Evolutionary conservation across 202 grass and related monocot genomes (phyloP).

Genomic region (Hordeum pubiflorum): DNA sequence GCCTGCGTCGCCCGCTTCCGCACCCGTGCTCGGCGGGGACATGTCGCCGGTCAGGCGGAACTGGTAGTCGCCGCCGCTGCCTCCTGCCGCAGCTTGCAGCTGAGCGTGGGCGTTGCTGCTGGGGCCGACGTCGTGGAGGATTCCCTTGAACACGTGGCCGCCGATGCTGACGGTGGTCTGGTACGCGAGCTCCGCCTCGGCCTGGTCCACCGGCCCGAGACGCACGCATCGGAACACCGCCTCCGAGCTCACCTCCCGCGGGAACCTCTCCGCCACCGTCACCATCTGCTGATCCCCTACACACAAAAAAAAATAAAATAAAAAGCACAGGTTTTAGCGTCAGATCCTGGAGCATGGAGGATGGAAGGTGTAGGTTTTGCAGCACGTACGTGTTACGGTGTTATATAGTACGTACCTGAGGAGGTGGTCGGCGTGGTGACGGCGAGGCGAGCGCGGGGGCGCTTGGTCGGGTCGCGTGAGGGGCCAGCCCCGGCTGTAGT

Average conservation of each 20-base stretch:
- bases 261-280: slow-evolving; percentile 49
- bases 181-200: slow-evolving; percentile 66
- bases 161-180: slow-evolving; percentile 72
- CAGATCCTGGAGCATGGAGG: not conserved
- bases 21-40: slow-evolving; percentile 34
- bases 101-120: slow-evolving; percentile 5
- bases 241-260: slow-evolving; percentile 71
- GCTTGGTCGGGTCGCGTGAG: slow-evolving; percentile 43
- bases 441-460: slow-evolving; percentile 25
- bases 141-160: slow-evolving; percentile 84
- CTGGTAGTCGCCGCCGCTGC: slow-evolving; percentile 16
- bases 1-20: slow-evolving; percentile 19
- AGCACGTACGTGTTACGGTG: not conserved
- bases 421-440: slow-evolving; percentile 26
- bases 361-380: not conserved
- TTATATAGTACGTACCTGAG: slow-evolving; percentile 36
- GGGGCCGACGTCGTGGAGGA: slow-evolving; percentile 70
- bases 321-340: not conserved
- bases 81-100: not conserved
- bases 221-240: slow-evolving; percentile 74
- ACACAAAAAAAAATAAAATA: not conserved
- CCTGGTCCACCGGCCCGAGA: slow-evolving; percentile 54
- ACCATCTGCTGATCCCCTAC: slow-evolving; percentile 46
- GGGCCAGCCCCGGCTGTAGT: slow-evolving; percentile 22
- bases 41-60: slow-evolving; percentile 49